Evolutionary conservation across 306 rosid genomes (phyloP), one percentile per base, ranked within the genome.

Genomic region (Oxytropis ochrocephala): DNA sequence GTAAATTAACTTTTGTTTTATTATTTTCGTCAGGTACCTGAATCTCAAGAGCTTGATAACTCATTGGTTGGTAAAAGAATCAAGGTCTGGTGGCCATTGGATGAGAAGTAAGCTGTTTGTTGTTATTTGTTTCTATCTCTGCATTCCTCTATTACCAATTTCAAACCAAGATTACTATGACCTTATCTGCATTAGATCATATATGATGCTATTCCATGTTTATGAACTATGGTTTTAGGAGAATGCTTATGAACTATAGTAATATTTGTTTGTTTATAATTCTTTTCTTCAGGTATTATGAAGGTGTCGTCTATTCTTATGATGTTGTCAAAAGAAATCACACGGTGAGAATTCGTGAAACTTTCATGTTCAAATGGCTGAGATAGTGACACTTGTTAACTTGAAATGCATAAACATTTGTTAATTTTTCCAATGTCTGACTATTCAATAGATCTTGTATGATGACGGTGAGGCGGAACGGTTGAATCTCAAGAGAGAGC

Each of bases 51-150:
- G 9, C 55, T 21, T 33, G 82, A 63, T 46, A 79, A 79, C 43
- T 46, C 36, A 52, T 67, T 88, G 79, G 81, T 90, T 82, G 93
- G 96, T 55, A 49, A 68, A 5, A 80, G 73, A 52, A 81, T 93
- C 68, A 88, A 67, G 67, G 88, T 93, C 50, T 93, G 91, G 96
- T 93, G 98, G 97, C 98, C 98, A 10, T 16, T 56, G 64, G 98
- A 93, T 70, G 80, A 66, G 66, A 56, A 0, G 98, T 92, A 77
- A 86, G 96, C 75, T 58, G 49, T 65, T 80, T 33, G n/a, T 63
- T 35, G 38, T 50, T 24, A 11, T 51, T 30, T 13, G 44, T 46
- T 70, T 53, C 64, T 73, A 5, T 57, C 53, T 38, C 33, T 54
- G n/a, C 44, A 55, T 70, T 69, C 42, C 13, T 50, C 27, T 32